These are phyloP conservation scores for Pseudocercospora cruenta DNA, from an alignment of 2,329 filamentous ascomycete species.

Conservation along the genomic window DNA sequence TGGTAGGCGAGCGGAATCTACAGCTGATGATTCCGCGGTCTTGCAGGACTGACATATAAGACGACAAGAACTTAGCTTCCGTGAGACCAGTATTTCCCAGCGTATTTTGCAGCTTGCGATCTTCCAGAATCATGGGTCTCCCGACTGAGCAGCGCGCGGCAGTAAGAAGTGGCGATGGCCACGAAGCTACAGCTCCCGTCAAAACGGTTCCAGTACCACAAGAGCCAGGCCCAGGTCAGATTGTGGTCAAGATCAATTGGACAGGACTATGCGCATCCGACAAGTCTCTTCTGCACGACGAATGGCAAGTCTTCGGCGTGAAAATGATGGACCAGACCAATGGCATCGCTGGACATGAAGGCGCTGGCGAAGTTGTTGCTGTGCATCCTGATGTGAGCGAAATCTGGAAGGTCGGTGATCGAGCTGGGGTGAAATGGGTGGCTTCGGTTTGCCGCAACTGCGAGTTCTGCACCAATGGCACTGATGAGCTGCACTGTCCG, in stretches of 20 bases:
- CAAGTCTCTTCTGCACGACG: constrained; percentile 43
- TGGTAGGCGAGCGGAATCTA: background rate
- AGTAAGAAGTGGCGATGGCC: constrained; percentile 40
- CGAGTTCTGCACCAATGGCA: constrained; percentile 40
- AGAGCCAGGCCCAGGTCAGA: constrained; percentile 38
- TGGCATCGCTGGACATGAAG: constrained; percentile 39
- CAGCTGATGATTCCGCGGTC: background rate
- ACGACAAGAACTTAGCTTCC: background rate
- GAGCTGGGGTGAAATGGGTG: constrained; percentile 41
- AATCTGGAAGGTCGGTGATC: constrained; percentile 36
- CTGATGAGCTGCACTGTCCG: constrained; percentile 43
- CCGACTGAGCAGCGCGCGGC: constrained; percentile 43
- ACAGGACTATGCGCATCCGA: constrained; percentile 41
- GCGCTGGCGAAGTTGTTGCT: constrained; percentile 37
- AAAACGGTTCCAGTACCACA: constrained; percentile 38
- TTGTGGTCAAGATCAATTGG: constrained; percentile 44
- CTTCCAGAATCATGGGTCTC: constrained; percentile 30
- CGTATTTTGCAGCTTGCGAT: background rate
- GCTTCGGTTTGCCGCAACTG: constrained; percentile 35
- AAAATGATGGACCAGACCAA: constrained; percentile 34
- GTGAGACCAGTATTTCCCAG: background rate
- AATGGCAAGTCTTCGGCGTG: constrained; percentile 40
- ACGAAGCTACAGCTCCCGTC: constrained; percentile 36
- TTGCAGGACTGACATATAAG: background rate
- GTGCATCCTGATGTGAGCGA: constrained; percentile 32